Conservation (phyloP, 768 basidiomycete genomes). For the Obba rivulosa region DNA sequence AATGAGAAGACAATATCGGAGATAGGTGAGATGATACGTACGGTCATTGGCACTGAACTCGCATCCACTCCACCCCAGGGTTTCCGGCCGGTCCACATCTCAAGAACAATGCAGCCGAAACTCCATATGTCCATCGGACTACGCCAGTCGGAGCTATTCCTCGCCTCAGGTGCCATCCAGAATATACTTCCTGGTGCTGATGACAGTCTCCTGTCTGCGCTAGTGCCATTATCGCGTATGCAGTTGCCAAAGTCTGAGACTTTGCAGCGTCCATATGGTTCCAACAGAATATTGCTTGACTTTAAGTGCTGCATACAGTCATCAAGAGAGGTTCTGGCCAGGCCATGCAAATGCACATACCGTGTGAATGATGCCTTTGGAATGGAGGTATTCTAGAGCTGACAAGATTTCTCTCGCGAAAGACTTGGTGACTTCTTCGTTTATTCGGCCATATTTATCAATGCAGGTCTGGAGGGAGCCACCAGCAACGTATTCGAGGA, state of each 20-base stretch:
- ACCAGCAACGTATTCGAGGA: constrained; percentile 95
- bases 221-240: constrained; percentile 79
- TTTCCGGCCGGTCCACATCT: constrained; percentile 92
- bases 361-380: constrained; percentile 82
- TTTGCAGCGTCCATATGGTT: constrained; percentile 84
- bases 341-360: constrained; percentile 34
- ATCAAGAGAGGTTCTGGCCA: constrained; percentile 1
- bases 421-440: constrained; percentile 81
- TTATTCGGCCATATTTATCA: constrained; percentile 84
- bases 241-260: constrained; percentile 96
- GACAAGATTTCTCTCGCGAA: constrained; percentile 86
- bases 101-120: constrained; percentile 88
- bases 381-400: constrained; percentile 87
- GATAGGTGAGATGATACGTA: constrained; percentile 51
- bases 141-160: constrained; percentile 80
- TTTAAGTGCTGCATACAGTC: constrained; percentile 67
- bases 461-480: constrained; percentile 85
- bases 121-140: constrained; percentile 96
- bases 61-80: constrained; percentile 88
- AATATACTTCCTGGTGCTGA: constrained; percentile 95
- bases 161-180: constrained; percentile 97
- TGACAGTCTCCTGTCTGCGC: constrained; percentile 68
- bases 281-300: constrained; percentile 95
- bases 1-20: constrained; percentile 14
- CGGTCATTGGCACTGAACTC: constrained; percentile 86